phyloP scores from a whole-genome alignment of 1,284 basidiomycete species.

The Boletus mariae region DNA sequence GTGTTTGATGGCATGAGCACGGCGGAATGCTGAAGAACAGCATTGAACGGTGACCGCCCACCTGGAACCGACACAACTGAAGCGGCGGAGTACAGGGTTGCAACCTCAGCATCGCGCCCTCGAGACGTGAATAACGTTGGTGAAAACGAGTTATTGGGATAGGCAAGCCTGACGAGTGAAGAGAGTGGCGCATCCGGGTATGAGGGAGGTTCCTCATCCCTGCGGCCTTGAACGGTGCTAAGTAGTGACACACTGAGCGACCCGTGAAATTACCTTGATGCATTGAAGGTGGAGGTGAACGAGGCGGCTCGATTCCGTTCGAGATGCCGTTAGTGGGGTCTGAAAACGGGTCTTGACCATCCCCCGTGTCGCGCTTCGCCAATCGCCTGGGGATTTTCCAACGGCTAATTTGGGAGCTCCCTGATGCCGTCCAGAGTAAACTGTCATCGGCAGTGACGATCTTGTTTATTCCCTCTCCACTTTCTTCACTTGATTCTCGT shows the following conservation, averaged over 20 bases:
- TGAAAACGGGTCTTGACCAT: constrained; percentile 12
- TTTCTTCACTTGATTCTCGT: constrained; percentile 49
- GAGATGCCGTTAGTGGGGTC: constrained; percentile 23
- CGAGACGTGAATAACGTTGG: constrained; percentile 33
- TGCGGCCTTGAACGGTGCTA: constrained; percentile 19
- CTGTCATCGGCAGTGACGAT: constrained; percentile 85
- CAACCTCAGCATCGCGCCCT: constrained; percentile 67
- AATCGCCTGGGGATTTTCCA: constrained; percentile 52
- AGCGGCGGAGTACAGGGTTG: constrained; percentile 80
- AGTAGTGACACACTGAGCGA: constrained; percentile 4
- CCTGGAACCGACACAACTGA: constrained; percentile 69
- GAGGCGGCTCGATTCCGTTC: constrained; percentile 16
- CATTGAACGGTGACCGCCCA: constrained; percentile 36
- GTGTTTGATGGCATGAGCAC: constrained; percentile 38
- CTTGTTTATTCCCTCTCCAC: constrained; percentile 74
- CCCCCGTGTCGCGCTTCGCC: constrained; percentile 11
- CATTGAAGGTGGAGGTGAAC: constrained; percentile 9
- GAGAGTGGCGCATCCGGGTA: constrained; percentile 63
- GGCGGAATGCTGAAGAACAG: constrained; percentile 35
- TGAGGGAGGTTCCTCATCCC: constrained; percentile 20
- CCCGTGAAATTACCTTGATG: constrained; percentile 22
- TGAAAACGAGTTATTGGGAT: constrained; percentile 72
- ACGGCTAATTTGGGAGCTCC: constrained; percentile 74
- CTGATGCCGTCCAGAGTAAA: constrained; percentile 88
- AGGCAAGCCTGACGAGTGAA: constrained; percentile 74